Percentiles rank a stretch among this genome's conserved stretches.
Conservation (phyloP, 768 basidiomycete genomes). For the Inosperma sp. region DNA sequence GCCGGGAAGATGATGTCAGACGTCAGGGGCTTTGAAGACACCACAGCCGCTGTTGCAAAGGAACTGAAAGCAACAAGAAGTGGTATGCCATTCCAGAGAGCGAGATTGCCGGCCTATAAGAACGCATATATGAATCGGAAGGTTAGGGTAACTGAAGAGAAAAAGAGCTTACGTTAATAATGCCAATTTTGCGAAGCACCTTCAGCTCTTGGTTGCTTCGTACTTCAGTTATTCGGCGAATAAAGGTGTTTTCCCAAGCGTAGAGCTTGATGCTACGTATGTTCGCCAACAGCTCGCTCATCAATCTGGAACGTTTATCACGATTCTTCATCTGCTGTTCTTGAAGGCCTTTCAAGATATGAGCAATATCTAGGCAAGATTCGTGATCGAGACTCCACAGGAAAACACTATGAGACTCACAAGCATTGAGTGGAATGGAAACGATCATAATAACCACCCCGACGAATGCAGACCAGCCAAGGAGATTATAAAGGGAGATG, state of each 20-base stretch:
- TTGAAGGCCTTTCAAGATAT: slow-evolving; percentile 70
- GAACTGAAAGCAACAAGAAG: slow-evolving; percentile 79
- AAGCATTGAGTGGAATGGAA: slow-evolving; percentile 70
- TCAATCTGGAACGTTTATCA: slow-evolving; percentile 75
- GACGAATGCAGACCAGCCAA: slow-evolving; percentile 89
- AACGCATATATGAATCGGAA: neutral
- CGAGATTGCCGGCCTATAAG: slow-evolving; percentile 49
- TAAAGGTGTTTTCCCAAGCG: slow-evolving; percentile 92
- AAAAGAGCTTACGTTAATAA: slow-evolving; percentile 59
- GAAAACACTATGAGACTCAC: slow-evolving; percentile 22
- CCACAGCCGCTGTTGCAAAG: slow-evolving; percentile 65
- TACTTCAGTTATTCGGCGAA: slow-evolving; percentile 70
- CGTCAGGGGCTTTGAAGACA: slow-evolving; percentile 67
- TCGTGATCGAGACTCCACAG: no score
- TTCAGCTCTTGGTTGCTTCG: slow-evolving; percentile 79
- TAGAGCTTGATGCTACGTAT: slow-evolving; percentile 92
- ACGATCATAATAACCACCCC: slow-evolving; percentile 88
- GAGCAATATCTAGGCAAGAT: slow-evolving; percentile 50
- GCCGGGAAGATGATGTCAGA: slow-evolving; percentile 95
- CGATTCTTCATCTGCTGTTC: slow-evolving; percentile 91
- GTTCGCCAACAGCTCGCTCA: slow-evolving; percentile 92
- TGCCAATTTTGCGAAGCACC: slow-evolving; percentile 79
- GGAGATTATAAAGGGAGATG: slow-evolving; percentile 79
- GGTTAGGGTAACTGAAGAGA: neutral
- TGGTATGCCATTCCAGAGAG: slow-evolving; percentile 68